These are phyloP conservation scores for Brasenia schreberi DNA, from an alignment of 164 flowering plant genomes.

Conservation along the genomic window DNA sequence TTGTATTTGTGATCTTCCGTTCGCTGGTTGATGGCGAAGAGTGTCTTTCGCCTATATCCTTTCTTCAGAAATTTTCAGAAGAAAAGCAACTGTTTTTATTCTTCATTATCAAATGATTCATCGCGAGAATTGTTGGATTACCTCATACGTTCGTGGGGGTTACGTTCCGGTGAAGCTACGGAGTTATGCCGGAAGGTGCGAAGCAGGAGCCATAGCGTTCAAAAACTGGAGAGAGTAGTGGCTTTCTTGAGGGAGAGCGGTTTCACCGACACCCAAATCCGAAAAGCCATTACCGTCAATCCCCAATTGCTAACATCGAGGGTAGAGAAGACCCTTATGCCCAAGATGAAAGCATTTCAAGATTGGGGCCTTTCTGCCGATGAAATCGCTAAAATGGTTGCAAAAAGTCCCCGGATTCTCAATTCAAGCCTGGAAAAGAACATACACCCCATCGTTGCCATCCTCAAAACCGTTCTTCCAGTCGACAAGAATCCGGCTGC, in stretches of 20 bases:
- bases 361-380: slow-evolving; percentile 6
- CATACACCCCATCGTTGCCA: background rate
- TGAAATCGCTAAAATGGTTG: slow-evolving; percentile 1
- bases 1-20: no score
- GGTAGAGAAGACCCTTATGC: slow-evolving; percentile 6
- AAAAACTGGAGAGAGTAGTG: slow-evolving; percentile 1
- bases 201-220: background rate
- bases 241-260: slow-evolving; percentile 4
- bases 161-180: background rate
- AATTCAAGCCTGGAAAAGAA: no score
- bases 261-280: slow-evolving; percentile 8
- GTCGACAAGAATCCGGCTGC: background rate
- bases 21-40: background rate
- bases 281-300: background rate
- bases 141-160: slow-evolving; percentile 5
- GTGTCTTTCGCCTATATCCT: background rate
- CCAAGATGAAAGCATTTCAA: slow-evolving; percentile 3
- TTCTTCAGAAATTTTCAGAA: background rate
- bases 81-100: background rate
- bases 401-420: background rate
- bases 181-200: background rate
- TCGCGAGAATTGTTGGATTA: background rate
- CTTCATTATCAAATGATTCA: background rate
- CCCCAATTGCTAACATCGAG: background rate
- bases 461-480: background rate